Conservation (phyloP, 2,329 filamentous ascomycete genomes). For the Alternaria brassicae region DNA sequence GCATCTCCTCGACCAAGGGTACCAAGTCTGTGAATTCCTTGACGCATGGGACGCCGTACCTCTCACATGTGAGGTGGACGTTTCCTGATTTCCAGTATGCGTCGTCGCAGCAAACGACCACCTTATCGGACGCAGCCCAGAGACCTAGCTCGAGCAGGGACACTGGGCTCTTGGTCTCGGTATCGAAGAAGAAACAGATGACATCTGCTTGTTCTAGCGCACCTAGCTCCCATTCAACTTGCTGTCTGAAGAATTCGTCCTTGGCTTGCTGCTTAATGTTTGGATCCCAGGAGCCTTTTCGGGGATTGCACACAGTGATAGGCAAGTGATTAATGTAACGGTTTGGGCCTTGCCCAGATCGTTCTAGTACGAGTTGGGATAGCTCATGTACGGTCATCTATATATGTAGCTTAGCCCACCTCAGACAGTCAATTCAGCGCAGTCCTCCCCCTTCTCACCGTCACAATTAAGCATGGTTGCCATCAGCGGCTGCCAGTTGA, state of each 20-base stretch:
- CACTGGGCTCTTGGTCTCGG: constrained; percentile 61
- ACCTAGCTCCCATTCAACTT: constrained; percentile 68
- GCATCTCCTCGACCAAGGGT: constrained; percentile 43
- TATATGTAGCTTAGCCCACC: no score
- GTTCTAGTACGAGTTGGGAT: no score
- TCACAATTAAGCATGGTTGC: constrained; percentile 51
- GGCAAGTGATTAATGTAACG: constrained; percentile 50
- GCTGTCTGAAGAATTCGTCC: constrained; percentile 57
- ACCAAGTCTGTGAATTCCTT: constrained; percentile 53
- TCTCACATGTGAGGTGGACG: constrained; percentile 64
- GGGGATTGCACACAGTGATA: constrained; percentile 66
- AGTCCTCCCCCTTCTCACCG: no score
- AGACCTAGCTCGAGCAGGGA: constrained; percentile 69
- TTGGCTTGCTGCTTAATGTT: constrained; percentile 57
- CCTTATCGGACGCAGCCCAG: constrained; percentile 54
- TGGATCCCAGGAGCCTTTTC: constrained; percentile 63
- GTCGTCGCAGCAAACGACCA: constrained; percentile 61
- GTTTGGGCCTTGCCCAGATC: no score
- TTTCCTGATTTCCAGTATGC: constrained; percentile 67
- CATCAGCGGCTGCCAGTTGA: constrained; percentile 63
- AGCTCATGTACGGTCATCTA: no score
- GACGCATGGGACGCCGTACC: constrained; percentile 54
- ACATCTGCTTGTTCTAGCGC: constrained; percentile 62
- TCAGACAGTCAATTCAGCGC: no score
- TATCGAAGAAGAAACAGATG: constrained; percentile 65